Evolutionary conservation across 495 filamentous ascomycete genomes (phyloP), one percentile per base, ranked within the genome.

Genomic region (Articulospora tetracladia): DNA sequence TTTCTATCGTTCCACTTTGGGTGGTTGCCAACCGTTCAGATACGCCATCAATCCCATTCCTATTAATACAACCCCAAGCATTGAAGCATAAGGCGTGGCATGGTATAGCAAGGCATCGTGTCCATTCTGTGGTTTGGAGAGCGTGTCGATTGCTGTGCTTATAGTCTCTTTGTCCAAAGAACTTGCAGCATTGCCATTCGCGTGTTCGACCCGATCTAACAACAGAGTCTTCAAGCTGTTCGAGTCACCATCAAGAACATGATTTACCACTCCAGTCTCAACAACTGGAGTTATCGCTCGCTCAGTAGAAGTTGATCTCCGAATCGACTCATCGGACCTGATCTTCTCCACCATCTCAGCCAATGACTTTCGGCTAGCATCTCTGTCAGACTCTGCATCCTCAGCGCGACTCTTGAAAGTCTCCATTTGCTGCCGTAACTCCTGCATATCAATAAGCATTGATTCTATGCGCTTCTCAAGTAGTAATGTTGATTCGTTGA

Each of bases 41-140:
- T 91, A 96, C 46, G 90, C 90, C 94, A 98, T 98, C 52, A 97
- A 70, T 27, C 91, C 89, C 68, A 97, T 86, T 17, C 94, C 94
- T 62, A 97, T 72, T 49, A 97, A 72, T 52, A 98, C 91, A 4
- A 98, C 93, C 6, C 91, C 89, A 23, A 97, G 74, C 77, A 96
- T 92, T 7, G 88, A 91, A 30, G 88, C 89, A 66, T 92, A 96
- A 22, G 94, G 94, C 55, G 86, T 83, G 61, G 85, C 83, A 28
- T 91, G 83, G 59, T 84, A 76, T 52, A 91, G 63, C 63, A 72
- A 60, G 76, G 72, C 55, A 72, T 76, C 51, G 79, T 69, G 58
- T 76, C 67, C 32, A 73, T 71, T 17, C 64, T 32, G 74, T 65
- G 52, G 72, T 68, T 59, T 81, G 47, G 55, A 66, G 34, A 59